Base-by-base conservation (phyloP, 1,284 basidiomycete species). In the Cystobasidiaceae sp. region DNA sequence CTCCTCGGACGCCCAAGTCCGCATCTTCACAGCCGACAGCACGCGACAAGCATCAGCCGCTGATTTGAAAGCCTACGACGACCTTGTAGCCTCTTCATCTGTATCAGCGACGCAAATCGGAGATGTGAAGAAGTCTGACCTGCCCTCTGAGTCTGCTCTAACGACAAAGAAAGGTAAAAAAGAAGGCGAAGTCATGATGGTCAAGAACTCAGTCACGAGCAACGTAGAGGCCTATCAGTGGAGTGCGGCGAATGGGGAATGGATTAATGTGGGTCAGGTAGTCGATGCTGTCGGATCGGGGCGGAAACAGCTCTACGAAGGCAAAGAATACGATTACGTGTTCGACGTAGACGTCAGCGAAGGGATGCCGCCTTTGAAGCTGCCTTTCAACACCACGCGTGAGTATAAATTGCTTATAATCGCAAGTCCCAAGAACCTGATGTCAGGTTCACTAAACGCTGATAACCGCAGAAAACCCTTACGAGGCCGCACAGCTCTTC, bases 281-380 rank as follows among this genome's bases (percentile, higher is more conserved):
- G 91, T 96, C 2, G 94, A 94, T 74, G 91, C 91, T 17, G 89
- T 96, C 48, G 90, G 92, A 8, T 85, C 86, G 48, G 84, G 85
- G 7, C 82, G 88, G 67, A 97, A 91, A 77, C 90, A 94, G 76
- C 81, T 94, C 4, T 88, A 89, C 75, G 71, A 78, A 39, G 96
- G 96, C 30, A 87, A 87, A 75, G 94, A 97, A 78, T 99, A 93
- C 74, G 96, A 99, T 78, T 94, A 97, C 73, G 94, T 99, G 7
- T 98, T 98, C 73, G 93, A 97, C 73, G 93, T 99, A 19, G 94
- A 97, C 74, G 88, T 97, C 28, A 83, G 90, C 69, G 94, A 97
- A 70, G 94, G 92, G 6, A 85, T 85, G 23, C 93, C 94, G 5
- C 87, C 93, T 5, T 81, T 98, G 69, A 97, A 97, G 75, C 82